Evolutionary conservation across 2,329 filamentous ascomycete genomes (phyloP).

Genomic region (Dactylellina haptotyla): DNA sequence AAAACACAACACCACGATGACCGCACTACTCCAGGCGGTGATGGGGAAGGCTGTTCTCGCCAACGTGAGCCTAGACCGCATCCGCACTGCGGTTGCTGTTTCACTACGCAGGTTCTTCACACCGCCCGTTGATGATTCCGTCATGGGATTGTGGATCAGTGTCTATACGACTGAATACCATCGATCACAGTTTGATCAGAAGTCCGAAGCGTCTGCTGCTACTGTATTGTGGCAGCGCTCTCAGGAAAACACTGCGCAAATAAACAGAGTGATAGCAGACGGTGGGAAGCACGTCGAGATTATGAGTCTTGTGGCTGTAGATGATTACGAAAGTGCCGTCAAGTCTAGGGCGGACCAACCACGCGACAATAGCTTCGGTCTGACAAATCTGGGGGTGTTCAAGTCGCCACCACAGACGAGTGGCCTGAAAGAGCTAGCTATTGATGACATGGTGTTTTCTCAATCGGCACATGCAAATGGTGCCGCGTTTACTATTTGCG

Average conservation of each 20-base stretch:
- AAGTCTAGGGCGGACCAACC: constrained; percentile 24
- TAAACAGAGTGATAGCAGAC: constrained; percentile 22
- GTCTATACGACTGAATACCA: constrained; percentile 33
- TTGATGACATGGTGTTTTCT: constrained; percentile 43
- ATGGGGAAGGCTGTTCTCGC: constrained; percentile 30
- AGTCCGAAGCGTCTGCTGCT: neutral
- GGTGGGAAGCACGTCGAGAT: constrained; percentile 33
- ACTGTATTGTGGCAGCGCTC: constrained; percentile 10
- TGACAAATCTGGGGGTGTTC: constrained; percentile 38
- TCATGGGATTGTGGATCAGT: constrained; percentile 47
- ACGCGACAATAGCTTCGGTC: constrained; percentile 38
- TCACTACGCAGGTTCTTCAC: constrained; percentile 40
- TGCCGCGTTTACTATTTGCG: constrained; percentile 37
- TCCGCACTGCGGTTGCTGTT: constrained; percentile 40
- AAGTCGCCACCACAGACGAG: neutral
- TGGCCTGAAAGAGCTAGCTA: neutral
- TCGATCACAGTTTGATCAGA: constrained; percentile 23
- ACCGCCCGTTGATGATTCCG: constrained; percentile 27
- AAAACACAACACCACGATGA: constrained; percentile 36
- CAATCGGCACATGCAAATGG: constrained; percentile 37
- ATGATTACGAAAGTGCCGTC: constrained; percentile 30
- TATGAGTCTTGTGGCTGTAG: constrained; percentile 32
- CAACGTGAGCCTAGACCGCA: constrained; percentile 12
- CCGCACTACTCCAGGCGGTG: constrained; percentile 39
- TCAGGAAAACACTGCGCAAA: constrained; percentile 23